Percentiles rank a stretch among this genome's conserved stretches.
phyloP scores from a whole-genome alignment of 768 basidiomycete genomes.

The Podaxis rugospora region DNA sequence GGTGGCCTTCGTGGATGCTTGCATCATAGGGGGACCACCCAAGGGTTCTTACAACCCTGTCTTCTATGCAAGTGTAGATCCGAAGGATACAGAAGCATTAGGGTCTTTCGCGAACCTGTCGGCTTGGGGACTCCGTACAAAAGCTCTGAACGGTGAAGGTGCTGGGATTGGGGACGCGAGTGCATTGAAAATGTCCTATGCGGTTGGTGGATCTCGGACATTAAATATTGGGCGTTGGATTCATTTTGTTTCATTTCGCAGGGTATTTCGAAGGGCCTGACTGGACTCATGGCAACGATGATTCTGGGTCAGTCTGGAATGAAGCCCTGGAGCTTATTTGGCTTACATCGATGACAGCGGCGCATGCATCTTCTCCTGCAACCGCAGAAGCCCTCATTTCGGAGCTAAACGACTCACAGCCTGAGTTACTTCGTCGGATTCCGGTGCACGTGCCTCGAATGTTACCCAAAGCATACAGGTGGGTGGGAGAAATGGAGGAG shows the following conservation, averaged over 20 bases:
- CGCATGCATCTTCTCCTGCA: conserved; percentile 53
- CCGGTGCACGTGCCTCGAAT: conserved; percentile 37
- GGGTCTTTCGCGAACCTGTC: conserved; percentile 36
- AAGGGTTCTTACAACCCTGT: conserved; percentile 43
- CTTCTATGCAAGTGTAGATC: conserved; percentile 49
- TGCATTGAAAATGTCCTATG: conserved; percentile 62
- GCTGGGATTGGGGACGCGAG: conserved; percentile 53
- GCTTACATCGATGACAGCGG: conserved; percentile 29
- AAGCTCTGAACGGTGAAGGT: conserved; percentile 41
- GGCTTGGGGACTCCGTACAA: conserved; percentile 41
- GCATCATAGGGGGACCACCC: conserved; percentile 57
- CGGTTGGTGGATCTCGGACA: conserved; percentile 31
- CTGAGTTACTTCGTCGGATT: conserved; percentile 36
- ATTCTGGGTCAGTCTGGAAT: conserved; percentile 37
- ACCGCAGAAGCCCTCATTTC: conserved; percentile 53
- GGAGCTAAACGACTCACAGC: conserved; percentile 45
- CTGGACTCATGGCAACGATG: conserved; percentile 50
- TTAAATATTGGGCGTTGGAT: not conserved
- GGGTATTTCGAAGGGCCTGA: conserved; percentile 55
- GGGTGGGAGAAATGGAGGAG: conserved; percentile 62
- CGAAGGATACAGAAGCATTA: conserved; percentile 24
- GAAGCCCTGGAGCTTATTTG: not conserved
- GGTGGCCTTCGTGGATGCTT: conserved; percentile 48
- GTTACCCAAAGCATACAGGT: conserved; percentile 62
- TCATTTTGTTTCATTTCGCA: conserved; percentile 17